Percentiles rank a stretch among this genome's conserved stretches.
These are phyloP conservation scores for Sporothrix dimorphospora DNA, from an alignment of 2,329 filamentous ascomycete species.

Conservation along the genomic window DNA sequence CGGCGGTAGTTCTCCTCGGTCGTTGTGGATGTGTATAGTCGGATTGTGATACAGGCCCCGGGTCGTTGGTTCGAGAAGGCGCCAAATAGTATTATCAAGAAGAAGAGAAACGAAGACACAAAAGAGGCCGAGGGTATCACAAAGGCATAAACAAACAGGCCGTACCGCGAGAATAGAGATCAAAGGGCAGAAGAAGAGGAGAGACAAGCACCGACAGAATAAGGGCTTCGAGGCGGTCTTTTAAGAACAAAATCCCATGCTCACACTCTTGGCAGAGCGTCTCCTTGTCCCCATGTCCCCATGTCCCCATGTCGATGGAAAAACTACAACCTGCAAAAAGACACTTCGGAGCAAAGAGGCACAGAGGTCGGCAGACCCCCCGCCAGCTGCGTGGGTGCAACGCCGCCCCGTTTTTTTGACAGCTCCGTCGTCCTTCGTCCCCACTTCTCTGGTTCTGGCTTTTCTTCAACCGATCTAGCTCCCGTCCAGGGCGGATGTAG, in stretches of 20 bases:
- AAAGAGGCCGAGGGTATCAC: background rate
- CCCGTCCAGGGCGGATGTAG: background rate
- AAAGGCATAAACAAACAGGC: constrained; percentile 1
- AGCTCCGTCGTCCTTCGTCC: background rate
- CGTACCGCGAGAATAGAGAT: background rate
- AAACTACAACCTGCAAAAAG: background rate
- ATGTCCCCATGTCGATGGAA: constrained; percentile 16
- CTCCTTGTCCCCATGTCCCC: background rate
- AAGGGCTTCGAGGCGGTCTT: background rate
- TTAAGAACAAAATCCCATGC: constrained; percentile 6
- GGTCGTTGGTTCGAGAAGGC: too few species aligned
- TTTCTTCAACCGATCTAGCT: background rate
- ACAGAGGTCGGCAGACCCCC: background rate
- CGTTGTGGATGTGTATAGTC: background rate
- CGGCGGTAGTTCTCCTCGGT: constrained; percentile 26
- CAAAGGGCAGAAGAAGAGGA: background rate
- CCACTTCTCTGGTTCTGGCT: background rate
- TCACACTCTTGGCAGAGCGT: background rate
- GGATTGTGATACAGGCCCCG: background rate
- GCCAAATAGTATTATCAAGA: background rate
- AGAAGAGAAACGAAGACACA: background rate
- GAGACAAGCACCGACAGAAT: background rate
- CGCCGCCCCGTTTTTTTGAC: background rate
- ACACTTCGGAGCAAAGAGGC: background rate
- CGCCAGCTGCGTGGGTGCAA: background rate